These are phyloP conservation scores for Calonectria pseudoreteaudii DNA, from an alignment of 2,329 filamentous ascomycete species.

Conservation along the genomic window DNA sequence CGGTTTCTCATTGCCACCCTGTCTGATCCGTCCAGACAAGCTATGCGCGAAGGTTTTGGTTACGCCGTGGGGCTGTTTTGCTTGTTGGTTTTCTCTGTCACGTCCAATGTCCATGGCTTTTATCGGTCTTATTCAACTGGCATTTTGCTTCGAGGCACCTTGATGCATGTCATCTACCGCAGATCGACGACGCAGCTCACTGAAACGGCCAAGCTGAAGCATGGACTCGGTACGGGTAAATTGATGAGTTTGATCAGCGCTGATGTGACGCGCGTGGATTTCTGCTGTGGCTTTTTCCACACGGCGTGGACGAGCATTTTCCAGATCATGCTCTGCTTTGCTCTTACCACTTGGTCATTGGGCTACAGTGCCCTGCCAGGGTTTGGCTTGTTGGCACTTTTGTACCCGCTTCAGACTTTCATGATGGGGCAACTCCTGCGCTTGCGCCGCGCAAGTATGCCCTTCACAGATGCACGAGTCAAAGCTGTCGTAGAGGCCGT, in stretches of 20 bases:
- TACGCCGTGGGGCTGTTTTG: constrained; percentile 39
- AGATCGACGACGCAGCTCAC: not conserved
- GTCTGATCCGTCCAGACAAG: not conserved
- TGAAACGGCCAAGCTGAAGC: not conserved
- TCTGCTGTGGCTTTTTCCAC: constrained; percentile 48
- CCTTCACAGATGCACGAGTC: not conserved
- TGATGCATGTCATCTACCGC: not conserved
- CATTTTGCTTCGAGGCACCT: constrained; percentile 31
- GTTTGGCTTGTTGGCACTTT: not conserved
- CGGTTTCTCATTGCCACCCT: not conserved
- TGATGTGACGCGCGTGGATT: constrained; percentile 47
- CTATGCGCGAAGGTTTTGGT: not conserved
- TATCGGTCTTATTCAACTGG: constrained; percentile 37
- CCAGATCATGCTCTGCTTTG: constrained; percentile 40
- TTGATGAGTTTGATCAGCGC: constrained; percentile 48
- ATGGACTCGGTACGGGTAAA: constrained; percentile 25
- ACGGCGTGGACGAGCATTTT: constrained; percentile 47
- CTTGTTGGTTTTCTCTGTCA: constrained; percentile 40
- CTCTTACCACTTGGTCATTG: not conserved
- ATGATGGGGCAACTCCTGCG: not conserved
- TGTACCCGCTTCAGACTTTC: not conserved
- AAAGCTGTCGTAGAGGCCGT: not conserved
- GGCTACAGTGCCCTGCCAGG: not conserved
- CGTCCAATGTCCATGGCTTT: constrained; percentile 43
- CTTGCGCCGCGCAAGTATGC: not conserved